Percentiles rank a stretch among this genome's conserved stretches.
phyloP scores from a whole-genome alignment of 768 basidiomycete genomes.

The Amanita rubescens region DNA sequence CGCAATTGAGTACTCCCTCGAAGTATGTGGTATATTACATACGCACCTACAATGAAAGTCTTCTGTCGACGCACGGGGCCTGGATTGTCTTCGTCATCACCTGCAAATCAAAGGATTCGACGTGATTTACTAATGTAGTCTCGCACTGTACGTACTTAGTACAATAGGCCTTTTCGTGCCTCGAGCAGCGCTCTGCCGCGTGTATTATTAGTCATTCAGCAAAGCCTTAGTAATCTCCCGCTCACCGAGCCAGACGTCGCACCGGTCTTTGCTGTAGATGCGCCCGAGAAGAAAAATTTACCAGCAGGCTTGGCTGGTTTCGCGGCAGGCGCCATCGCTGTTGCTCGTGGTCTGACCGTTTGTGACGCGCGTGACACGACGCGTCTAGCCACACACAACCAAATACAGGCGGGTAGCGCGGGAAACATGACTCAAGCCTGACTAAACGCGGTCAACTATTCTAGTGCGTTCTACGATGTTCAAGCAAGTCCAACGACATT shows the following conservation, averaged over 20 bases:
- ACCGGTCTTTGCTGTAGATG: background rate
- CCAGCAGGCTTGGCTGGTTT: background rate
- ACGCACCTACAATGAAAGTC: background rate
- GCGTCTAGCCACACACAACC: background rate
- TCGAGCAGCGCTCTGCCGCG: background rate
- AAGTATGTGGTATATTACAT: background rate
- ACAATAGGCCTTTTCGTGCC: background rate
- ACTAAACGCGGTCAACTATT: background rate
- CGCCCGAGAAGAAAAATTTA: background rate
- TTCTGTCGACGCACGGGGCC: background rate
- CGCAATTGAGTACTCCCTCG: background rate
- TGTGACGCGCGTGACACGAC: background rate
- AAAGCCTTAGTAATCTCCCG: background rate
- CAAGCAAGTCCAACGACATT: background rate
- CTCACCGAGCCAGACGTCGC: background rate
- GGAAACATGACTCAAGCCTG: background rate
- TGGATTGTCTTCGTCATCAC: background rate
- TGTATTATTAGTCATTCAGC: background rate
- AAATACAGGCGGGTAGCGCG: background rate
- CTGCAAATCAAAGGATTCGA: background rate
- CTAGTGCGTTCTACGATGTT: background rate
- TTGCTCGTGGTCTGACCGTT: background rate
- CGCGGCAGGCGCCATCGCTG: background rate
- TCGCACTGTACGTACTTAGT: background rate
- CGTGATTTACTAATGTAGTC: background rate